Evolutionary conservation across 441 rosid genomes (phyloP).

Genomic region (Erodium chrysanthum): DNA sequence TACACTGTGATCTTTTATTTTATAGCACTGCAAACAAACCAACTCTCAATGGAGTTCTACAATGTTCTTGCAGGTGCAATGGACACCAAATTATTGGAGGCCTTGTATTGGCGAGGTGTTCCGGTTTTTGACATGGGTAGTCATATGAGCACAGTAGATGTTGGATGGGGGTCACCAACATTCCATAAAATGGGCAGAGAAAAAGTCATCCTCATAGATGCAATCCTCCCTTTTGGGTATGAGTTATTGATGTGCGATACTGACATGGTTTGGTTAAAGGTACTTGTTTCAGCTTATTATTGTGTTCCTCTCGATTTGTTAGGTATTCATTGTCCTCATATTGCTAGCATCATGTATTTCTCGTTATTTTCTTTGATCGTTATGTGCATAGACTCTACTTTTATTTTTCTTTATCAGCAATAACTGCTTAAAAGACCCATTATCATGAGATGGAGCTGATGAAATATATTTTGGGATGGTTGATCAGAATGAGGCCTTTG

Average conservation of each 20-base stretch:
- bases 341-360: not conserved
- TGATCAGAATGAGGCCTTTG: not conserved
- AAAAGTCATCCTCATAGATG: conserved; percentile 76
- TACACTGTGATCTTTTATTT: not conserved
- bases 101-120: conserved; percentile 89
- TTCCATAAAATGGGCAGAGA: conserved; percentile 99
- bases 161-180: conserved; percentile 93
- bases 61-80: conserved; percentile 55
- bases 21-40: conserved; percentile 3
- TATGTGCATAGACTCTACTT: not conserved
- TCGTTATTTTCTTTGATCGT: not conserved
- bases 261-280: conserved; percentile 99
- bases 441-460: not conserved
- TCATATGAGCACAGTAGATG: conserved; percentile 87
- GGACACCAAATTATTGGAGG: conserved; percentile 88
- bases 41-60: not conserved
- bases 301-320: conserved; percentile 1
- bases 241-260: conserved; percentile 97
- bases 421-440: not conserved
- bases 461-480: not conserved
- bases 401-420: not conserved
- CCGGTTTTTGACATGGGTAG: conserved; percentile 98
- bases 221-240: conserved; percentile 71
- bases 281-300: conserved; percentile 17
- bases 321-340: not conserved